Evolutionary conservation across 306 rosid genomes (phyloP).

Genomic region (Fagus crenata): DNA sequence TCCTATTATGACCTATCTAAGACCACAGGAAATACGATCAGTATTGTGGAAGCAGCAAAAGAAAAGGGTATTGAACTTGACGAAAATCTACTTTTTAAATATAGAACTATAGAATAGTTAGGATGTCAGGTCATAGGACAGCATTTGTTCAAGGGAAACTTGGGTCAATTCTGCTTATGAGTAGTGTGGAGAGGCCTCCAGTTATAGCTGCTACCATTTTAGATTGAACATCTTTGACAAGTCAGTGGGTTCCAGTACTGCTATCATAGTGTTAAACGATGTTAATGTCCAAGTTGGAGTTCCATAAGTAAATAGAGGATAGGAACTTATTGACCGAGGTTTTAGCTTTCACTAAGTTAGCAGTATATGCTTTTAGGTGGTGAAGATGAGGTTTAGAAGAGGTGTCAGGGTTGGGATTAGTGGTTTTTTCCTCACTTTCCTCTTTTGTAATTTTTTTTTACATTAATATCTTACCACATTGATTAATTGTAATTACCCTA

Average conservation of each 20-base stretch:
- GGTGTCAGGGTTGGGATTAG: constrained; percentile 19
- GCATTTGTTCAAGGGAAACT: constrained; percentile 19
- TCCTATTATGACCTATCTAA: constrained; percentile 39
- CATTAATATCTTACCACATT: not conserved
- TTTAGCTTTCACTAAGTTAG: constrained; percentile 21
- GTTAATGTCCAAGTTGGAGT: constrained; percentile 8
- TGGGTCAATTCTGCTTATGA: constrained; percentile 30
- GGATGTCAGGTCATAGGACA: constrained; percentile 29
- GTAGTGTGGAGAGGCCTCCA: constrained; percentile 21
- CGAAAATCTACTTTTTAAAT: constrained; percentile 14
- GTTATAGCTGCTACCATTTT: constrained; percentile 13
- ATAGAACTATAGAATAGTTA: constrained; percentile 24
- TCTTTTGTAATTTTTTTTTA: not conserved
- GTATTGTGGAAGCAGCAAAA: constrained; percentile 60
- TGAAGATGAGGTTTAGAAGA: constrained; percentile 15
- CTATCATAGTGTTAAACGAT: constrained; percentile 6
- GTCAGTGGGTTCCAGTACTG: constrained; percentile 25
- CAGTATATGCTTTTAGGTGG: constrained; percentile 16
- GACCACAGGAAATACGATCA: constrained; percentile 43
- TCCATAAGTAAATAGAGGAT: constrained; percentile 41
- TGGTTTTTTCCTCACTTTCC: not conserved
- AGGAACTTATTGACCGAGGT: constrained; percentile 11
- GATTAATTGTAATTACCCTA: constrained; percentile 5
- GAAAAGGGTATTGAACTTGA: constrained; percentile 65
- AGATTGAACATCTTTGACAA: constrained; percentile 13